phyloP scores from a whole-genome alignment of 2,329 filamentous ascomycete species.

The Diaporthe ampelina region DNA sequence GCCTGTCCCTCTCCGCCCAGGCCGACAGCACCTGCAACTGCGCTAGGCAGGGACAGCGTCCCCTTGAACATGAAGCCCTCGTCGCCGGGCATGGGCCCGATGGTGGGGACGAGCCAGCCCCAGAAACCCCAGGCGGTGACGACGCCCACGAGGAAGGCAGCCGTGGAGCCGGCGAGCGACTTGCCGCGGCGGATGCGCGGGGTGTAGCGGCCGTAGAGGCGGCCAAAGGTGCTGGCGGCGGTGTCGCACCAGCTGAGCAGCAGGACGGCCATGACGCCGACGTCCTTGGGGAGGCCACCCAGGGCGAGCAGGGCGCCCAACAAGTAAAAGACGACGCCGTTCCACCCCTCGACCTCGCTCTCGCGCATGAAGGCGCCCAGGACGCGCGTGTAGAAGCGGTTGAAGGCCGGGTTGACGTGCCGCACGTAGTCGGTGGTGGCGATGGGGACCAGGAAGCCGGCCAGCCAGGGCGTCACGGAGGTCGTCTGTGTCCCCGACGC shows the following conservation, averaged over 20 bases:
- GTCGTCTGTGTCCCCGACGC: constrained; percentile 80
- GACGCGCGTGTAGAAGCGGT: constrained; percentile 86
- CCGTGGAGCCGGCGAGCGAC: constrained; percentile 89
- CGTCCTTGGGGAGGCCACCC: constrained; percentile 90
- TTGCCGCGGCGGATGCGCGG: constrained; percentile 88
- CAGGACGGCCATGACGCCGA: constrained; percentile 89
- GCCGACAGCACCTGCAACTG: constrained; percentile 71
- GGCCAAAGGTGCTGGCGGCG: constrained; percentile 93
- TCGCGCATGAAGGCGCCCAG: constrained; percentile 97
- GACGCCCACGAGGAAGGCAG: constrained; percentile 87
- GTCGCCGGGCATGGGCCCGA: constrained; percentile 77
- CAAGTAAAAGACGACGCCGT: constrained; percentile 97
- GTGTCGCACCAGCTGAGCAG: constrained; percentile 98
- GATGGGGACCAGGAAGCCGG: constrained; percentile 86
- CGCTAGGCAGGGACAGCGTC: constrained; percentile 76
- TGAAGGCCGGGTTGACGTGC: constrained; percentile 85
- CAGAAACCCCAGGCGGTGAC: constrained; percentile 88
- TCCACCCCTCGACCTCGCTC: constrained; percentile 93
- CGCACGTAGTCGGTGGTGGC: constrained; percentile 85
- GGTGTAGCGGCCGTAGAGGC: constrained; percentile 90
- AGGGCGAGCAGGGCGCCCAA: constrained; percentile 90
- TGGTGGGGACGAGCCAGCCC: constrained; percentile 82
- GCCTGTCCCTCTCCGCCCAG: constrained; percentile 63
- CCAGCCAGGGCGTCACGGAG: constrained; percentile 86
- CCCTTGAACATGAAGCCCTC: constrained; percentile 87